Evolutionary conservation across 2,329 filamentous ascomycete genomes (phyloP).

Genomic region (Cytospora piceicola): DNA sequence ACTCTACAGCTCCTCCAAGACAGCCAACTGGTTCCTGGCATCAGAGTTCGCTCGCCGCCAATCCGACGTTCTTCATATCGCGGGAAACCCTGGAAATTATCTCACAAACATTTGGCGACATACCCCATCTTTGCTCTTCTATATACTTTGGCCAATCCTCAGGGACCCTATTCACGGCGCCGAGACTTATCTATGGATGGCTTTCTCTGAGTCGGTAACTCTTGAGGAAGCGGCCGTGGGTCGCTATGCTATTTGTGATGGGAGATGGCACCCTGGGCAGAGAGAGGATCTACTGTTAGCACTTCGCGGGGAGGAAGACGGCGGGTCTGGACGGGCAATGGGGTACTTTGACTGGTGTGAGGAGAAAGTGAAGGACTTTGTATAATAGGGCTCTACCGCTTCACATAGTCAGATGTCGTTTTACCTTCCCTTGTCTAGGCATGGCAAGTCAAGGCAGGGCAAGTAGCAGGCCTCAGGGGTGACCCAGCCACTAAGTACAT

Average conservation of each 20-base stretch:
- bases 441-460: too few relatives aligned
- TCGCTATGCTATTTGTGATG: slow-evolving; percentile 34
- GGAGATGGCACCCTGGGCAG: slow-evolving; percentile 35
- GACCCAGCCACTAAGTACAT: too few relatives aligned
- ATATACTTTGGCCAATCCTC: background rate
- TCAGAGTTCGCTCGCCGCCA: slow-evolving; percentile 34
- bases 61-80: slow-evolving; percentile 23
- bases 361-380: background rate
- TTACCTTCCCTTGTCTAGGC: background rate
- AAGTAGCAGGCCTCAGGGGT: too few relatives aligned
- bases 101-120: slow-evolving; percentile 15
- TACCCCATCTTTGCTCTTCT: slow-evolving; percentile 1
- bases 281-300: slow-evolving; percentile 33
- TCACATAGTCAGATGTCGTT: too few relatives aligned
- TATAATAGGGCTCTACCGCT: background rate
- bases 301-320: slow-evolving; percentile 28
- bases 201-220: slow-evolving; percentile 32
- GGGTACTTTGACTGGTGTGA: slow-evolving; percentile 34
- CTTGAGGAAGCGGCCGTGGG: slow-evolving; percentile 31
- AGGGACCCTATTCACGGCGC: slow-evolving; percentile 31
- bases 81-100: slow-evolving; percentile 22
- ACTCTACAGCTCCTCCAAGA: slow-evolving; percentile 34
- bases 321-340: slow-evolving; percentile 32
- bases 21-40: slow-evolving; percentile 35
- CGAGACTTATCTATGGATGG: slow-evolving; percentile 36